A percentile compares a stretch with the other conserved stretches of the same genome.
Conservation (phyloP, 2,329 filamentous ascomycete genomes). For the Dothistroma pini region DNA sequence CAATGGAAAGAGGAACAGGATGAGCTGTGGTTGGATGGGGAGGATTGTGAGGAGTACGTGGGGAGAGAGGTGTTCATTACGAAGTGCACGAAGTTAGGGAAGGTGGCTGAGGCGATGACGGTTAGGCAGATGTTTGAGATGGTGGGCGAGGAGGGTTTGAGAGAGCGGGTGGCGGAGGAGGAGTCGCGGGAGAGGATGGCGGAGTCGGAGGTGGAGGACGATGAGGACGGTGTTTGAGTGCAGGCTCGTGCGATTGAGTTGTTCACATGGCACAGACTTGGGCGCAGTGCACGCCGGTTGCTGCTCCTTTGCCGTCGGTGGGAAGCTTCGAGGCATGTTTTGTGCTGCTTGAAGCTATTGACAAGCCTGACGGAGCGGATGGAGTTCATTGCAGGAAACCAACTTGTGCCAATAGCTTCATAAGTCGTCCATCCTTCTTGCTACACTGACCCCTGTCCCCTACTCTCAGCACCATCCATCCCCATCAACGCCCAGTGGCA, state of each 20-base stretch:
- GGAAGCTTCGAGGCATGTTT: too few relatives aligned
- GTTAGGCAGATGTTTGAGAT: neutral
- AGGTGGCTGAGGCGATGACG: neutral
- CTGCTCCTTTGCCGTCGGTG: too few relatives aligned
- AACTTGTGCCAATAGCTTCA: too few relatives aligned
- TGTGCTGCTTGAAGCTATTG: neutral
- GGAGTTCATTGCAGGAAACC: too few relatives aligned
- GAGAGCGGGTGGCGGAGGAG: neutral
- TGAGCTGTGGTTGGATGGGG: neutral
- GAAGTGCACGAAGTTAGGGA: neutral
- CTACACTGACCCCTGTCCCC: neutral
- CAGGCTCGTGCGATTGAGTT: neutral
- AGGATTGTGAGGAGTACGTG: neutral
- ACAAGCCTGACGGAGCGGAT: too few relatives aligned
- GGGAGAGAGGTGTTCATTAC: neutral
- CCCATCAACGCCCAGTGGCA: slow-evolving; percentile 24
- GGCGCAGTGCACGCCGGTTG: too few relatives aligned
- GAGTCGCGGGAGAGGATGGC: neutral
- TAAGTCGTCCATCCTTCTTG: neutral
- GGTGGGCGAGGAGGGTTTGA: neutral
- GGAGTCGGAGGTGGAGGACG: neutral
- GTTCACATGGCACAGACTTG: too few relatives aligned
- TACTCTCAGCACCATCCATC: neutral
- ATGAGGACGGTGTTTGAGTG: neutral
- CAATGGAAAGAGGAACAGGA: neutral